A percentile compares a stretch with the other conserved stretches of the same genome.
Evolutionary conservation across 441 rosid species (phyloP).

Genomic region (Brassica balearica): DNA sequence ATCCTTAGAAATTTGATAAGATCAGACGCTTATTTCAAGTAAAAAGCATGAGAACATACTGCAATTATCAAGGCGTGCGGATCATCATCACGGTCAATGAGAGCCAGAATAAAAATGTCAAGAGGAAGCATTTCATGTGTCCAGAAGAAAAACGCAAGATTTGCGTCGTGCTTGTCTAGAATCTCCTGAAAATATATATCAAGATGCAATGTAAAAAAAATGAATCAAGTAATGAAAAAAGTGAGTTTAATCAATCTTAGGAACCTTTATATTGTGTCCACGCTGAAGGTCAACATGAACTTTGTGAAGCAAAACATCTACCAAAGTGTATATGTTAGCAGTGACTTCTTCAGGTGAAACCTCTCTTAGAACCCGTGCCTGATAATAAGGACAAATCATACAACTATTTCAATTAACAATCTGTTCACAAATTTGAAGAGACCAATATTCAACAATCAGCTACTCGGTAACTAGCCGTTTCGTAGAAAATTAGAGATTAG

Average conservation of each 20-base stretch:
- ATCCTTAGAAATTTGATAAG: neutral
- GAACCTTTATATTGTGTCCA: conserved; percentile 81
- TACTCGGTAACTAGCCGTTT: neutral
- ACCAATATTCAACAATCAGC: neutral
- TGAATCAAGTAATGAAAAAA: conserved; percentile 17
- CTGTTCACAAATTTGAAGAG: conserved; percentile 33
- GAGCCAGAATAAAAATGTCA: conserved; percentile 91
- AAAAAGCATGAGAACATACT: conserved; percentile 53
- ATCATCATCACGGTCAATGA: conserved; percentile 96
- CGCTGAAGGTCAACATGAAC: conserved; percentile 80
- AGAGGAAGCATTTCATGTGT: conserved; percentile 93
- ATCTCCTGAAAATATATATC: conserved; percentile 58
- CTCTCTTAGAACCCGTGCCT: conserved; percentile 89
- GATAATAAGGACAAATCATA: conserved; percentile 39
- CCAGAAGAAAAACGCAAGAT: conserved; percentile 85
- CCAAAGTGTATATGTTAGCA: conserved; percentile 91
- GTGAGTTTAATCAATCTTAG: conserved; percentile 10
- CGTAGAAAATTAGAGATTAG: neutral
- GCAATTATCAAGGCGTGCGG: conserved; percentile 90
- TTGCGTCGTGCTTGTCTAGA: conserved; percentile 68
- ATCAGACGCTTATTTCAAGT: conserved; percentile 17
- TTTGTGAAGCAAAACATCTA: conserved; percentile 91
- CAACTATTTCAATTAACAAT: conserved; percentile 24
- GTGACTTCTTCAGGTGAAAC: conserved; percentile 96
- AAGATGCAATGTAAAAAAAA: conserved; percentile 27